Percentiles rank a stretch among this genome's conserved stretches.
Conservation (phyloP, 108 stramenopile genomes). For the Cyclotella distinguenda region DNA sequence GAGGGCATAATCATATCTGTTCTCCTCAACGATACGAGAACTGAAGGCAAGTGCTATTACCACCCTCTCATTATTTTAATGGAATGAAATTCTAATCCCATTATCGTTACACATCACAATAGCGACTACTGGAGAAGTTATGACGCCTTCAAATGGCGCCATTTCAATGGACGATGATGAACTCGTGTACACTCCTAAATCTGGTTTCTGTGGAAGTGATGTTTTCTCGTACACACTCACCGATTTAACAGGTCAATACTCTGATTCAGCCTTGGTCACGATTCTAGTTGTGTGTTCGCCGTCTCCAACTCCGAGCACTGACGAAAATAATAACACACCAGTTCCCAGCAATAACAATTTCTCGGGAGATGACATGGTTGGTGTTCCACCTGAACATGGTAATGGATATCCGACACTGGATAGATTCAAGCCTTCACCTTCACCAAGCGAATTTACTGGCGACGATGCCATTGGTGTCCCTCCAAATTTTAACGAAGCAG, state of each 20-base stretch:
- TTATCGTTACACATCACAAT: neutral
- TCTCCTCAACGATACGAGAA: conserved; percentile 1
- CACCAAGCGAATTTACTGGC: neutral
- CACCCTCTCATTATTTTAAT: neutral
- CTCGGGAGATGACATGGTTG: conserved; percentile 4
- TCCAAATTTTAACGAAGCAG: neutral
- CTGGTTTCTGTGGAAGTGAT: conserved; percentile 19
- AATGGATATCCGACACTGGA: neutral
- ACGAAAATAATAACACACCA: neutral
- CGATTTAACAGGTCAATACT: conserved; percentile 5
- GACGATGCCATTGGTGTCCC: neutral
- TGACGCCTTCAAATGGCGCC: conserved; percentile 2
- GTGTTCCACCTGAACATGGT: neutral
- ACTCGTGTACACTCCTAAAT: conserved; percentile 16
- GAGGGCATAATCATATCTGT: conserved; percentile 1
- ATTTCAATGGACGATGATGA: conserved; percentile 1
- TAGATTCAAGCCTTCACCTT: neutral
- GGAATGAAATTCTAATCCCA: neutral
- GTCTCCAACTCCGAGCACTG: neutral
- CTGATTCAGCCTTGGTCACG: conserved; percentile 20
- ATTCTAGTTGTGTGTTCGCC: conserved; percentile 9
- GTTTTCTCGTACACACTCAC: conserved; percentile 25
- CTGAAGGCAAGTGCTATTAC: neutral
- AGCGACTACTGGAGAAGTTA: conserved; percentile 9
- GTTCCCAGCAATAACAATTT: neutral